phyloP scores from a whole-genome alignment of 1,139 yeast species.

The Hanseniaspora uvarum region DNA sequence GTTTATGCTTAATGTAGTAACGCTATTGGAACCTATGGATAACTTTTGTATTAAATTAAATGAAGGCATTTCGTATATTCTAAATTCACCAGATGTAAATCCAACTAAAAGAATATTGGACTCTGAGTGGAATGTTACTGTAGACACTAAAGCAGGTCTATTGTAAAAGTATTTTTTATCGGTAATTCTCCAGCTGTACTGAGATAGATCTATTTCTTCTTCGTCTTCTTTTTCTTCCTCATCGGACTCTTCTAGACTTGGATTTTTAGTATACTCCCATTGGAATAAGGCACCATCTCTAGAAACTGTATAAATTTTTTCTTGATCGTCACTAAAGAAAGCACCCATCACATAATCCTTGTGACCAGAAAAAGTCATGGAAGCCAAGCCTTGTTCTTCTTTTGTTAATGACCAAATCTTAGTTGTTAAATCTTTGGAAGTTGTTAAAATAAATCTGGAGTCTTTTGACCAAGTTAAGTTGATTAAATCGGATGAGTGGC shows the following conservation, averaged over 20 bases:
- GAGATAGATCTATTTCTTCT: conserved; percentile 33
- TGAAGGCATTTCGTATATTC: conserved; percentile 77
- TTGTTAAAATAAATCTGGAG: conserved; percentile 72
- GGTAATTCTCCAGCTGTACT: conserved; percentile 70
- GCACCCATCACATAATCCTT: conserved; percentile 80
- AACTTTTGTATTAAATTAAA: conserved; percentile 74
- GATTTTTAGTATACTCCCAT: conserved; percentile 71
- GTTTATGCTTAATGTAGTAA: conserved; percentile 72
- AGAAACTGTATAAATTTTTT: conserved; percentile 78
- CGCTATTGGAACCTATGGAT: conserved; percentile 85
- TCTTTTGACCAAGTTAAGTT: conserved; percentile 83
- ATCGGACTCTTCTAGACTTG: conserved; percentile 33
- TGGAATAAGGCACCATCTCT: conserved; percentile 89
- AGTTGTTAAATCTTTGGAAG: conserved; percentile 85
- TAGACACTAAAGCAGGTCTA: conserved; percentile 56
- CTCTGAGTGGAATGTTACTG: conserved; percentile 72
- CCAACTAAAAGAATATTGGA: conserved; percentile 79
- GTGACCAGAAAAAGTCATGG: conserved; percentile 85
- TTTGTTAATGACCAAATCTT: conserved; percentile 70
- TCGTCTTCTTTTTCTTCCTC: conserved; percentile 37
- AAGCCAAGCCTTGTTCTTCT: conserved; percentile 61
- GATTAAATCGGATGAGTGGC: conserved; percentile 77
- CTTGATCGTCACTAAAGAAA: conserved; percentile 77
- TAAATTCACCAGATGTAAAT: conserved; percentile 78
- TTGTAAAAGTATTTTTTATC: conserved; percentile 65